Conservation (phyloP, 306 rosid species). For the Amphicarpaea edgeworthii region DNA sequence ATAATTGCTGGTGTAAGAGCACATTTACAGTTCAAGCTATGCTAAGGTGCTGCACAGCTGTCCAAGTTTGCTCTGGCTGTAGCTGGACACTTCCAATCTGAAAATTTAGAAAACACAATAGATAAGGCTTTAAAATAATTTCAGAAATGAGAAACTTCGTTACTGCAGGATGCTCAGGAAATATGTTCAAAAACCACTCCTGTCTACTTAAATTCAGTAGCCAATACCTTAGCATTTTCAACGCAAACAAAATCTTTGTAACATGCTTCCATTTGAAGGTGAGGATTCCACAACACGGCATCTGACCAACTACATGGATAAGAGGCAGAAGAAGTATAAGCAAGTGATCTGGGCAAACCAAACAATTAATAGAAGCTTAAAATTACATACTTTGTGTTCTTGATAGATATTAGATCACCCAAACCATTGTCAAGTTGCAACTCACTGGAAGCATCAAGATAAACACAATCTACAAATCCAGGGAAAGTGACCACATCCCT, state of each 20-base stretch:
- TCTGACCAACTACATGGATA: conserved; percentile 83
- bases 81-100: conserved; percentile 81
- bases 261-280: conserved; percentile 91
- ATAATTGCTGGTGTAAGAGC: conserved; percentile 37
- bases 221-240: conserved; percentile 93
- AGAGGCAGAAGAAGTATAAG: conserved; percentile 37
- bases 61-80: conserved; percentile 88
- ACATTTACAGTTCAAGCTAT: conserved; percentile 56
- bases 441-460: conserved; percentile 75
- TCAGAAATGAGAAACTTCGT: conserved; percentile 27
- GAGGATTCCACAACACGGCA: conserved; percentile 94
- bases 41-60: conserved; percentile 80
- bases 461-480: conserved; percentile 93
- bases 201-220: conserved; percentile 30
- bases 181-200: conserved; percentile 4
- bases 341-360: conserved; percentile 42
- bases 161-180: neutral
- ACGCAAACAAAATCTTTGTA: conserved; percentile 95
- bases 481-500: conserved; percentile 90
- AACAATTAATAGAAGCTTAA: conserved; percentile 37
- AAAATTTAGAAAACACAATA: conserved; percentile 43
- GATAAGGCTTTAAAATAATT: conserved; percentile 21
- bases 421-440: conserved; percentile 86
- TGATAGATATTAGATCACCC: conserved; percentile 80
- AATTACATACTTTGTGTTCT: conserved; percentile 73